Base-by-base conservation (phyloP, 495 filamentous ascomycete genomes). In the Penicillium taxi region DNA sequence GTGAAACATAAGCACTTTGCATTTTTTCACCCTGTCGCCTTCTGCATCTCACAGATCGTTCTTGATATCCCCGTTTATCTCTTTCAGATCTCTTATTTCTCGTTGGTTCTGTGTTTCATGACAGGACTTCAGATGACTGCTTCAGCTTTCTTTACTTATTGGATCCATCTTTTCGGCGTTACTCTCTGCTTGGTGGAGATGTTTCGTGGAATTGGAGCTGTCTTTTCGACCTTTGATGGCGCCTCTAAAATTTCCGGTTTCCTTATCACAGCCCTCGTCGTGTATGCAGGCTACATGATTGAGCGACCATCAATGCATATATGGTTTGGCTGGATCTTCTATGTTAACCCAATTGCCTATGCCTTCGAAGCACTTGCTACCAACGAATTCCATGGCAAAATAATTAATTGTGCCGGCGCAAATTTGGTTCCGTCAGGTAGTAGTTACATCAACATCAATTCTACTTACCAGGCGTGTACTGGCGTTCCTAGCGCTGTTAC, bases 291-390 rank as follows among this genome's bases (percentile, higher is more conserved):
- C 6, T 63, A 63, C 54, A 67, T 84, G 32, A 81, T 91, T 30
- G 73, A 79, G 1, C 77, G 75, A 5, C 64, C 61, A 0, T 56
- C 75, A 26, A 82, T 90, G 74, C 70, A 78, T 39, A 70, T 75
- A 0, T 94, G 86, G 86, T 81, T 88, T 45, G 64, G 79, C 13
- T 89, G 84, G 84, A 80, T 90, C 26, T 88, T 84, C 61, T 90
- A 77, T 55, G 70, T 89, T 52, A 89, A 88, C 39, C 74, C 81
- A 1, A 69, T 90, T 4, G 83, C 83, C 23, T 69, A 88, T 2
- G 73, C 78, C 0, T 90, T 91, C 55, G 70, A 77, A 5, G 63
- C 75, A 0, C 45, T 93, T 56, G 90, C 91, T 84, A 77, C 84
- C 44, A 91, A 91, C 44, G 86, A 91, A 54, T 91, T 91, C 50